Evolutionary conservation across 139 green algal species (phyloP).

Genomic region (Mychonastes homosphaera): DNA sequence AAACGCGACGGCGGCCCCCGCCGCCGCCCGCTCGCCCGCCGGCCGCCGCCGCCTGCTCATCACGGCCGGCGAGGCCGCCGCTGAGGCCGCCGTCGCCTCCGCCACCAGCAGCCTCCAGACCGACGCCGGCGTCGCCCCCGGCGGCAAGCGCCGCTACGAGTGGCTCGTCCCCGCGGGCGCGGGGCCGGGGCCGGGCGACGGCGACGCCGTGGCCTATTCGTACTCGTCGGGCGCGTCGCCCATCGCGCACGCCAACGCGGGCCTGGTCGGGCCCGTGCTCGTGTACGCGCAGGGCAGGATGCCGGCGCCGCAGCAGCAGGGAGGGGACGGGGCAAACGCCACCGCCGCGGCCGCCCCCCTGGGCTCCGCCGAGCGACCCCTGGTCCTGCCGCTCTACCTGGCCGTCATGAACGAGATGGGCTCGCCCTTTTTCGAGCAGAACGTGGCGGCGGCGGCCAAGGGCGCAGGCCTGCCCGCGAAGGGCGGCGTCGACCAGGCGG

Average conservation of each 20-base stretch:
- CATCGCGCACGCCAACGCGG: conserved; percentile 31
- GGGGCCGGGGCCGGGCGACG: conserved; percentile 17
- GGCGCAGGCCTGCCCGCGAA: no score
- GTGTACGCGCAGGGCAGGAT: conserved; percentile 18
- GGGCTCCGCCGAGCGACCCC: no score
- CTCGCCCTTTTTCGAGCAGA: conserved; percentile 9
- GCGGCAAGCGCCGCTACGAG: conserved; percentile 8
- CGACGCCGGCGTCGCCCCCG: conserved; percentile 13
- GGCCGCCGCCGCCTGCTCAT: no score
- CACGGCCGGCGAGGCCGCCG: no score
- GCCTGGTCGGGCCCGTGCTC: conserved; percentile 32
- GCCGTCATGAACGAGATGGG: conserved; percentile 31
- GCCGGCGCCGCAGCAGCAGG: no score
- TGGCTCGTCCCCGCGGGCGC: conserved; percentile 30
- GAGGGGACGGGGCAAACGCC: not conserved
- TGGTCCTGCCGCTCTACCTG: conserved; percentile 31
- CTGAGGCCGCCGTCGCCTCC: no score
- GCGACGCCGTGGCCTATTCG: conserved; percentile 26
- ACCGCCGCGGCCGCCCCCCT: not conserved
- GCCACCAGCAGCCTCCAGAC: not conserved
- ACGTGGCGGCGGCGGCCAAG: conserved; percentile 12
- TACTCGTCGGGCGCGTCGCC: conserved; percentile 38
- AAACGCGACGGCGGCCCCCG: no score
- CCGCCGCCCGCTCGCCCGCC: no score
- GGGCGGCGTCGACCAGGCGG: conserved; percentile 8